Percentiles rank a stretch among this genome's conserved stretches.
Evolutionary conservation across 345 rosid species (phyloP).

Genomic region (Adansonia digitata): DNA sequence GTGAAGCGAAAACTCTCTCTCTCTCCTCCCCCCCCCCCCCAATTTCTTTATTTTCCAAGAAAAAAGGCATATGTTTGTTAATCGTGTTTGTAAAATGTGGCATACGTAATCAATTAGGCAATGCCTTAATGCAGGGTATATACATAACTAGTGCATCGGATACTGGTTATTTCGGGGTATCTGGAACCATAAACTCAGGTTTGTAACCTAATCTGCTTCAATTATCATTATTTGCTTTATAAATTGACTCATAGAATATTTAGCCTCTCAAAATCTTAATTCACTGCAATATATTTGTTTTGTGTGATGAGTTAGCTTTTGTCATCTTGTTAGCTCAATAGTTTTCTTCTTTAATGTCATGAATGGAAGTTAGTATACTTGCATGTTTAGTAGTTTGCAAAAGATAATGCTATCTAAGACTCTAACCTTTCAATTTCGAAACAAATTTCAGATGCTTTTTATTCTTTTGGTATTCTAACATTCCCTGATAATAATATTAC

Average conservation of each 20-base stretch:
- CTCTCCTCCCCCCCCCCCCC: no score
- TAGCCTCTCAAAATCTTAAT: neutral
- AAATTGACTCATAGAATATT: neutral
- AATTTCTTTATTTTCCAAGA: neutral
- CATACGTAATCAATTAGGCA: slow-evolving; percentile 4
- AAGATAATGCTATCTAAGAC: neutral
- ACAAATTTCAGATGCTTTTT: neutral
- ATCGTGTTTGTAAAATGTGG: neutral
- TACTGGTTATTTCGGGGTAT: slow-evolving; percentile 43
- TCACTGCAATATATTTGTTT: neutral
- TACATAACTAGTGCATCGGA: slow-evolving; percentile 37
- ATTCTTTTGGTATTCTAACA: neutral
- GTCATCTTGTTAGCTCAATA: neutral
- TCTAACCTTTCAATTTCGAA: neutral
- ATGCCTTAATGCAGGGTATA: slow-evolving; percentile 47
- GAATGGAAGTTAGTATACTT: neutral
- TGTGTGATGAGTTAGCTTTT: neutral
- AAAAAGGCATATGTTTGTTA: neutral
- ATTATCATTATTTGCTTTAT: neutral
- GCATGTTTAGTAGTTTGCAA: neutral
- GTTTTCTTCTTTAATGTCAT: neutral
- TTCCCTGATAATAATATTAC: neutral
- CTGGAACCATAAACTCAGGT: slow-evolving; percentile 56
- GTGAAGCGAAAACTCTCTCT: slow-evolving; percentile 25
- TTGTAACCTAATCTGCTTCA: slow-evolving; percentile 8